These are phyloP conservation scores for Globomyces sp. DNA, from an alignment of 371 early-diverging fungal species.

Conservation along the genomic window DNA sequence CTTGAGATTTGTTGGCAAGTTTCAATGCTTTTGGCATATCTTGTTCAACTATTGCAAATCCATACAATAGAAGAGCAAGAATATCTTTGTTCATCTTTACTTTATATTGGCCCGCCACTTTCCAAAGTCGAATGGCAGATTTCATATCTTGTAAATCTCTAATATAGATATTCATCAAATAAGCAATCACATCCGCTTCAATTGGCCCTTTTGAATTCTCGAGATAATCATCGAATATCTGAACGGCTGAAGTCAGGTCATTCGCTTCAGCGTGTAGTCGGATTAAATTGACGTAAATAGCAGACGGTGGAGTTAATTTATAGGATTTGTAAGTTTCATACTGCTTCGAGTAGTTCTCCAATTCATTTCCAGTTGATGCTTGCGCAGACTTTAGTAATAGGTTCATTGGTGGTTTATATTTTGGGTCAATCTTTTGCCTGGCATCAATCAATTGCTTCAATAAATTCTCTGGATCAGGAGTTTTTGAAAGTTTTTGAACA, in stretches of 20 bases:
- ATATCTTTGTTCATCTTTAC: background rate
- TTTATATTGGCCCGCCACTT: background rate
- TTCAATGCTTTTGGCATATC: too few relatives aligned
- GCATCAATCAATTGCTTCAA: background rate
- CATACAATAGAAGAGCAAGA: background rate
- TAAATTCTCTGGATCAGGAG: background rate
- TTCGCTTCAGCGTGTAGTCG: background rate
- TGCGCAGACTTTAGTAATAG: background rate
- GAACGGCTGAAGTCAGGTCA: background rate
- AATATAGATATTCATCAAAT: background rate
- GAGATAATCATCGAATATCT: slow-evolving; percentile 3
- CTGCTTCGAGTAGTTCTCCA: background rate
- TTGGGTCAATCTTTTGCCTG: background rate
- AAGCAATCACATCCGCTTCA: background rate
- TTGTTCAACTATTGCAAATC: background rate
- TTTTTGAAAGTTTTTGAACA: background rate
- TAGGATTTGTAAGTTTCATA: background rate
- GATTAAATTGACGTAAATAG: background rate
- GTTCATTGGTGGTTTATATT: slow-evolving; percentile 10
- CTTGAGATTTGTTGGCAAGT: too few relatives aligned
- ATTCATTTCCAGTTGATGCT: background rate
- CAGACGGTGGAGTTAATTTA: background rate
- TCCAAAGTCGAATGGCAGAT: slow-evolving; percentile 4
- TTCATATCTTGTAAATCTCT: background rate
- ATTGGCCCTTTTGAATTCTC: background rate